These are phyloP conservation scores for Colletotrichum godetiae DNA, from an alignment of 2,329 filamentous ascomycete species.

Conservation along the genomic window DNA sequence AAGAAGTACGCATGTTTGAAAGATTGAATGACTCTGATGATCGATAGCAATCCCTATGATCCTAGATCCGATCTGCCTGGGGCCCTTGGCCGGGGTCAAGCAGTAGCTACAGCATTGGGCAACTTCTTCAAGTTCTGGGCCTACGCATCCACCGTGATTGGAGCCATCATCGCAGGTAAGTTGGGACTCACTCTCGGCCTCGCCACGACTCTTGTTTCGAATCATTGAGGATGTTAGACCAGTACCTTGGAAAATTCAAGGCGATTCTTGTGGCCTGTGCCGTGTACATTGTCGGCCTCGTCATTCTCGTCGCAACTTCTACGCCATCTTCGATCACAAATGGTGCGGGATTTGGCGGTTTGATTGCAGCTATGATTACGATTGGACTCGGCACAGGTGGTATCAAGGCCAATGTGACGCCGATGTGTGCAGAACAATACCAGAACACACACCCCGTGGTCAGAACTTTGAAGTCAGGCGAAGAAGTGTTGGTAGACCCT, in stretches of 20 bases:
- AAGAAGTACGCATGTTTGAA: no score
- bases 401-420: conserved; percentile 74
- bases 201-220: background rate
- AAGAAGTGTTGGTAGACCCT: conserved; percentile 74
- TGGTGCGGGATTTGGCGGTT: conserved; percentile 58
- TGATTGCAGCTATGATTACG: conserved; percentile 67
- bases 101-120: conserved; percentile 35
- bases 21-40: background rate
- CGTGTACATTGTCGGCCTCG: conserved; percentile 36
- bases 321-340: conserved; percentile 49
- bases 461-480: conserved; percentile 58
- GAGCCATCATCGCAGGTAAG: conserved; percentile 16
- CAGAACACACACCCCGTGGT: conserved; percentile 62
- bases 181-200: accelerated
- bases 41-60: conserved; percentile 38
- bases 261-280: conserved; percentile 63
- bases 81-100: conserved; percentile 38
- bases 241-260: conserved; percentile 70
- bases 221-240: conserved; percentile 56
- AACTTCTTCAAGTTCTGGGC: conserved; percentile 45
- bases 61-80: conserved; percentile 35
- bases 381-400: conserved; percentile 76
- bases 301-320: conserved; percentile 60
- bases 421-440: conserved; percentile 74
- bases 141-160: conserved; percentile 31